These are phyloP conservation scores for Botryosphaeria dothidea DNA, from an alignment of 2,329 filamentous ascomycete species.

Conservation along the genomic window DNA sequence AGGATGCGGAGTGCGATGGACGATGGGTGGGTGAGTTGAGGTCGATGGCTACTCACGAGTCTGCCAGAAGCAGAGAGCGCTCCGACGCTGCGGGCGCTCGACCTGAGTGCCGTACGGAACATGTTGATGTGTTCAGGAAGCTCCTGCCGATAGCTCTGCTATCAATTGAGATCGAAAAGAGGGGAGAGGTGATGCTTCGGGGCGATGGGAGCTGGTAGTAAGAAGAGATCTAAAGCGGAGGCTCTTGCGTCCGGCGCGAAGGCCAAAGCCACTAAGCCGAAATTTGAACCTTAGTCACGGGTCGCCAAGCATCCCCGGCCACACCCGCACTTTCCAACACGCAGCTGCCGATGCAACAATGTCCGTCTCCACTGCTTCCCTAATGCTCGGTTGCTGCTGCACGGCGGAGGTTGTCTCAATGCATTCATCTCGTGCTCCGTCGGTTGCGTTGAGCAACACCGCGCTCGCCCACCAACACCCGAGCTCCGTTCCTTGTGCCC, in stretches of 20 bases:
- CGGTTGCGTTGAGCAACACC: not conserved
- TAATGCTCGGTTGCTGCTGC: not conserved
- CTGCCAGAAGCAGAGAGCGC: conserved; percentile 87
- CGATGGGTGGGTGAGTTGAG: conserved; percentile 31
- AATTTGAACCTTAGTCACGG: not conserved
- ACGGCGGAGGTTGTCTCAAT: not conserved
- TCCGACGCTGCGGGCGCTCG: conserved; percentile 92
- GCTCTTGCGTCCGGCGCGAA: too few relatives aligned
- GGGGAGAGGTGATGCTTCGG: conserved; percentile 38
- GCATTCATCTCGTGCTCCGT: not conserved
- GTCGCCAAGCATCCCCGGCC: not conserved
- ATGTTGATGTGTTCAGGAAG: conserved; percentile 61
- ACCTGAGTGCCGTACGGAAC: conserved; percentile 98
- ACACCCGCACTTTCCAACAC: not conserved
- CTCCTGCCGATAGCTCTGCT: conserved; percentile 41
- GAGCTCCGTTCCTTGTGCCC: not conserved
- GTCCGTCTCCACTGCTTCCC: not conserved
- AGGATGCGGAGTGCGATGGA: conserved; percentile 44
- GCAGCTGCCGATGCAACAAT: not conserved
- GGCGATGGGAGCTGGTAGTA: conserved; percentile 28
- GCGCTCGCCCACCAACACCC: not conserved
- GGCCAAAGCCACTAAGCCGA: too few relatives aligned
- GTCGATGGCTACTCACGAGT: conserved; percentile 73
- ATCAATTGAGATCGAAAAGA: conserved; percentile 47
- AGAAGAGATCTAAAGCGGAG: too few relatives aligned